Conservation (phyloP, 2,329 filamentous ascomycete species). For the Trichophyton schoenleinii region DNA sequence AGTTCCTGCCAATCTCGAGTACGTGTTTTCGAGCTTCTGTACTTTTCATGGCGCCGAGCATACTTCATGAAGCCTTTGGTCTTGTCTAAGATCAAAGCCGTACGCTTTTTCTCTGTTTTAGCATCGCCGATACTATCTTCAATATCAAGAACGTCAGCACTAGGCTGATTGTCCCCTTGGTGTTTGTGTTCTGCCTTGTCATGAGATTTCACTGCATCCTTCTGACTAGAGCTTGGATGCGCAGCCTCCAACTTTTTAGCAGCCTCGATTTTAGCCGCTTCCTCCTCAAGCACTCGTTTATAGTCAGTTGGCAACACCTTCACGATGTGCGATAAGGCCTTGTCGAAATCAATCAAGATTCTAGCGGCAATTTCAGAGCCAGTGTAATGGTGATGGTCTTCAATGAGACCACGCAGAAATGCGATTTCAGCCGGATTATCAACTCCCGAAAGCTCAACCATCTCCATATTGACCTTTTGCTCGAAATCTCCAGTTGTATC, state of each 20-base stretch:
- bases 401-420: constrained; percentile 77
- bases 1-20: constrained; percentile 91
- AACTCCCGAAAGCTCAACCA: constrained; percentile 80
- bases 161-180: constrained; percentile 52
- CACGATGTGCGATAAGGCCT: constrained; percentile 77
- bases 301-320: constrained; percentile 92
- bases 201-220: not conserved
- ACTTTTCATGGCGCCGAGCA: constrained; percentile 82
- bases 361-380: constrained; percentile 89
- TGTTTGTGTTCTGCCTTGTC: constrained; percentile 46
- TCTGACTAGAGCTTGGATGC: constrained; percentile 30
- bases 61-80: constrained; percentile 98
- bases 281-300: constrained; percentile 80
- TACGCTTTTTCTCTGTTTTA: constrained; percentile 78
- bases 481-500: constrained; percentile 83
- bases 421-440: constrained; percentile 82
- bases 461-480: constrained; percentile 90
- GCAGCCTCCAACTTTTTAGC: constrained; percentile 71
- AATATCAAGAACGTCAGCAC: constrained; percentile 66
- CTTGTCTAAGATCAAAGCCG: constrained; percentile 89
- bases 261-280: constrained; percentile 71
- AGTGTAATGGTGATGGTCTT: constrained; percentile 96
- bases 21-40: constrained; percentile 68
- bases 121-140: constrained; percentile 81
- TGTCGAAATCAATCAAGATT: constrained; percentile 88